phyloP scores from a whole-genome alignment of 257 asterid species.

The Nicotiana noctiflora region DNA sequence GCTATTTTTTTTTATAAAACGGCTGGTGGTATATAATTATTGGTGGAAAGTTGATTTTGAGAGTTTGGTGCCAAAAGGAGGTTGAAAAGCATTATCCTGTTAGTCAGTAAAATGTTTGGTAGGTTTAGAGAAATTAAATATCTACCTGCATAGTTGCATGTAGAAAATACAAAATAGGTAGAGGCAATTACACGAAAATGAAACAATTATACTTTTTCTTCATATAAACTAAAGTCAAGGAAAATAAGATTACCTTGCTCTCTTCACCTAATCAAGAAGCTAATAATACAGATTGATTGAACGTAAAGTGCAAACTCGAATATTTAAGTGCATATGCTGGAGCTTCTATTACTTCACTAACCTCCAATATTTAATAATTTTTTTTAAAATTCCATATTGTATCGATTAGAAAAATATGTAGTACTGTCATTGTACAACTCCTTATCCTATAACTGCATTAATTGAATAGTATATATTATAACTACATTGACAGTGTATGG shows the following conservation, averaged over 20 bases:
- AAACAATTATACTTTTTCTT: background rate
- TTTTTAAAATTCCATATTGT: background rate
- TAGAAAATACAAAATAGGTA: background rate
- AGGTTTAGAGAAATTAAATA: background rate
- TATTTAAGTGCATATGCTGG: background rate
- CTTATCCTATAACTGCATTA: background rate
- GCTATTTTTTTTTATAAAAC: background rate
- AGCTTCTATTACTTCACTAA: background rate
- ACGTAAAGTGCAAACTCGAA: background rate
- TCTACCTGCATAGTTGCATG: background rate
- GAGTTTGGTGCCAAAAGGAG: background rate
- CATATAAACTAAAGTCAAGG: background rate
- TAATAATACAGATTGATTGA: background rate
- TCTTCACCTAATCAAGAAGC: background rate
- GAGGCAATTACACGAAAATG: background rate
- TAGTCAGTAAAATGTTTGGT: background rate
- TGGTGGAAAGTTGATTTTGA: background rate
- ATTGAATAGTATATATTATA: too few relatives aligned
- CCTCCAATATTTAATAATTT: background rate
- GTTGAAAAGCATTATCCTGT: background rate
- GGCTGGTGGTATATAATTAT: background rate
- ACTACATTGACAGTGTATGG: too few relatives aligned
- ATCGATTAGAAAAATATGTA: background rate
- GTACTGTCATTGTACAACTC: background rate
- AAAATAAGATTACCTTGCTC: background rate